Evolutionary conservation across 2,329 filamentous ascomycete genomes (phyloP).

Genomic region (Talaromyces atroroseus): DNA sequence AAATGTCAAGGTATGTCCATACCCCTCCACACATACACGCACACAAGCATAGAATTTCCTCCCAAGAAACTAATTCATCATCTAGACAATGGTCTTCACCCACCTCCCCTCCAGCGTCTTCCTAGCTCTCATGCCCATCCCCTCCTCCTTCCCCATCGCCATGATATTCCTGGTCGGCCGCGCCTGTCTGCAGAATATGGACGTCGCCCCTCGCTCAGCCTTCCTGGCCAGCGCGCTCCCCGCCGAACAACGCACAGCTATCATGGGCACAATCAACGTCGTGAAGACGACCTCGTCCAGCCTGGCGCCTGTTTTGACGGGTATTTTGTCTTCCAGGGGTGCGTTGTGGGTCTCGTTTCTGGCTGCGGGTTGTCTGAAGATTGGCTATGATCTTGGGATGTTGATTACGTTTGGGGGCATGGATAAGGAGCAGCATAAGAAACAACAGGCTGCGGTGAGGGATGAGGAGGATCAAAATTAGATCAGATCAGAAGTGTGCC

Average conservation of each 20-base stretch:
- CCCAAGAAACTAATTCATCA: neutral
- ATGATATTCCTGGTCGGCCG: conserved; percentile 58
- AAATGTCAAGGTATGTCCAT: conserved; percentile 39
- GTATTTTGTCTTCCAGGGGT: conserved; percentile 52
- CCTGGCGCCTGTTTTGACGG: conserved; percentile 59
- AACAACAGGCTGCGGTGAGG: neutral
- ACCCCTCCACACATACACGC: conserved; percentile 11
- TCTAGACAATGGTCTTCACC: conserved; percentile 67
- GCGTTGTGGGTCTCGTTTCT: conserved; percentile 60
- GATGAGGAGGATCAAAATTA: neutral
- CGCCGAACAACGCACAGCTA: conserved; percentile 61
- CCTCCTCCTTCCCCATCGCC: conserved; percentile 48
- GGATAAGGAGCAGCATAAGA: conserved; percentile 16
- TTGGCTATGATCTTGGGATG: conserved; percentile 55
- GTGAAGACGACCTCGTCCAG: conserved; percentile 62
- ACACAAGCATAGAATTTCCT: neutral
- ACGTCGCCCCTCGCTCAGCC: conserved; percentile 62
- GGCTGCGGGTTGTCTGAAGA: conserved; percentile 58
- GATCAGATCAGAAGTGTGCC: neutral
- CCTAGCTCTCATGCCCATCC: conserved; percentile 57
- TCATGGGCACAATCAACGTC: conserved; percentile 66
- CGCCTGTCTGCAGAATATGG: conserved; percentile 62
- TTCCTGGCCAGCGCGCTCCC: conserved; percentile 63
- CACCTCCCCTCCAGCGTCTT: conserved; percentile 65
- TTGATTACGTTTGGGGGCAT: conserved; percentile 44